Base-by-base conservation (phyloP, 306 rosid genomes). In the Quercus berberidifolia region DNA sequence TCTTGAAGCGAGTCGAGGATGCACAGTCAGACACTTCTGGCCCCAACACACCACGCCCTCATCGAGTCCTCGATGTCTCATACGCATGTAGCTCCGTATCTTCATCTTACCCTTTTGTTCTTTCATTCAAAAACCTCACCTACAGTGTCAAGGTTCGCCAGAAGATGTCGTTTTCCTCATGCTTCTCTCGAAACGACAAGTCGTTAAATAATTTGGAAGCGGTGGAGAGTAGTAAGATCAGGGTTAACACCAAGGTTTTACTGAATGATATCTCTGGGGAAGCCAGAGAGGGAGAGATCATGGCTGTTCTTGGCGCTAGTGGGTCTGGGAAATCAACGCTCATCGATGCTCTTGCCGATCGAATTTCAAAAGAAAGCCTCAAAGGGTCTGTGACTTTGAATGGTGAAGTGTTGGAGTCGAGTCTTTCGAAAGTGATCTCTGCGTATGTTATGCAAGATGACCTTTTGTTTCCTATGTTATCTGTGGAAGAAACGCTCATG, bases 381-480 rank as follows among this genome's bases (percentile, higher is more conserved):
- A 89, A 82, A 85, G 99, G 99, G 2, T 71, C 83, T 0, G 76
- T 92, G 15, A 86, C 86, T 0, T 38, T 94, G 25, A 94, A 92
- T 69, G 90, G 91, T 19, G 97, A 92, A 59, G 84, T 62, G 14
- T 20, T 94, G 55, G 89, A 90, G 15, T 88, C 99, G 0, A 75
- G 91, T 1, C 86, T 92, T 4, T 43, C 83, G 20, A 94, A 92
- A 69, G 95, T 86, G 6, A 92, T 94, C 2, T 94, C 99, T 0
- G 99, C 97, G 33, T 94, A 94, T 19, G 99, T 94, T 25, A 94
- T 94, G 99, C 99, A 94, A 83, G 99, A 94, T 14, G 99, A 94
- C 59, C 99, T 94, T 20, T 86, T 94, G 41, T 94, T 92, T 57
- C 99, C 99, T 4, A 94, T 94, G 99, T 90, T 94, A 35, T 92